Evolutionary conservation across 495 filamentous ascomycete species (phyloP), one percentile per base, ranked within the genome.

Genomic region (Durotheca rogersii): DNA sequence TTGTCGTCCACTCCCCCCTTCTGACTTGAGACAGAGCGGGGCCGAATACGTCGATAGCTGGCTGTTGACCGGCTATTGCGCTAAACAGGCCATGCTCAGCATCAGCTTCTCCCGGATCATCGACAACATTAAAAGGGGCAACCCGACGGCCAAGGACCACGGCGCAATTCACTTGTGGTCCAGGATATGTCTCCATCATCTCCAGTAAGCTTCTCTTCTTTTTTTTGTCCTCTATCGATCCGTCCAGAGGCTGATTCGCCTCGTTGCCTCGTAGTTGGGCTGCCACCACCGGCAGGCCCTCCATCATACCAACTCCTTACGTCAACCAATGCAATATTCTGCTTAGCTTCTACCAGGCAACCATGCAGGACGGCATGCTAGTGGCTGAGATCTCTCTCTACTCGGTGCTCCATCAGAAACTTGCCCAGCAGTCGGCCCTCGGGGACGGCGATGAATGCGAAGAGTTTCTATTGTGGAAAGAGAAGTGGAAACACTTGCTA

Each of bases 21-120:
- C 37, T 60, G n/a, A 60, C 38, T 37, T 12, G 23, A 21, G n/a
- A 44, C 38, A 66, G 63, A 55, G 58, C 29, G 60, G 60, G 9
- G 44, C 40, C n/a, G 63, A 66, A 39, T 66, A 66, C 25, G 49
- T 66, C 17, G 63, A 66, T 29, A 66, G 63, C 29, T 66, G 63
- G 63, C 40, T 66, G 14, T 48, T 66, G 47, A 63, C 53, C 5
- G 60, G 63, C 6, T 63, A 64, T 20, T 66, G 63, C 34, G 63
- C 53, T 0, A 56, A 66, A 38, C 63, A 66, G 41, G 63, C 60
- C 1, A 66, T 66, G 60, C 47, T 66, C 31, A 58, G 60, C 11
- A 66, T 66, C 9, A 58, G 51, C 20, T 66, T 66, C 39, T 60
- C 63, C 0, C 53, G 61, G 41, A 64, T 66, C 20, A 53, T 63